These are phyloP conservation scores for Globisporangium uncinulatum DNA, from an alignment of 352 stramenopile genomes.

Conservation along the genomic window DNA sequence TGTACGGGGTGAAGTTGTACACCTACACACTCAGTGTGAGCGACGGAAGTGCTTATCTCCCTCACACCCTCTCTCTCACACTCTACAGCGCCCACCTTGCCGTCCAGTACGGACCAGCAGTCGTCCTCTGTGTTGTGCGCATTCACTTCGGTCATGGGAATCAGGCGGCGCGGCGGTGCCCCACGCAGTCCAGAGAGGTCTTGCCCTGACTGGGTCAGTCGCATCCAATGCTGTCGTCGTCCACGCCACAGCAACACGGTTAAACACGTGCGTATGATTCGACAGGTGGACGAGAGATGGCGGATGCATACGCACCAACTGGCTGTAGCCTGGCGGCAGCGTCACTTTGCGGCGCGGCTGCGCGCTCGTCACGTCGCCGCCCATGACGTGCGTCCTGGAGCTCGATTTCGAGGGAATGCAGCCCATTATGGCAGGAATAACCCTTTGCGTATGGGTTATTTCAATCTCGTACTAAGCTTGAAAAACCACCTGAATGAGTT, in stretches of 20 bases:
- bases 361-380: slow-evolving; percentile 52
- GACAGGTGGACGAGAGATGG: not conserved
- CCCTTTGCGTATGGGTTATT: too few relatives aligned
- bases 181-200: slow-evolving; percentile 83
- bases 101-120: slow-evolving; percentile 91
- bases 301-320: slow-evolving; percentile 45
- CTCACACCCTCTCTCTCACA: not conserved
- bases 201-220: slow-evolving; percentile 67
- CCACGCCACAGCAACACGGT: not conserved
- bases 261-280: not conserved
- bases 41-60: too few relatives aligned
- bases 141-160: slow-evolving; percentile 84
- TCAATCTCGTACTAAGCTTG: too few relatives aligned
- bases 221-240: slow-evolving; percentile 89
- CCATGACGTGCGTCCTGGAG: slow-evolving; percentile 18
- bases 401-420: not conserved
- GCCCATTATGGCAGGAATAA: not conserved
- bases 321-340: slow-evolving; percentile 87
- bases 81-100: slow-evolving; percentile 66
- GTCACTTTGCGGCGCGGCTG: slow-evolving; percentile 75
- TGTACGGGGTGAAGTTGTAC: slow-evolving; percentile 96
- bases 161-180: slow-evolving; percentile 39
- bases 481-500: too few relatives aligned
- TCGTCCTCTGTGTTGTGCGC: slow-evolving; percentile 87
- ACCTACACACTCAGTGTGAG: slow-evolving; percentile 17